phyloP scores from a whole-genome alignment of 306 rosid genomes.

The Malus fusca region DNA sequence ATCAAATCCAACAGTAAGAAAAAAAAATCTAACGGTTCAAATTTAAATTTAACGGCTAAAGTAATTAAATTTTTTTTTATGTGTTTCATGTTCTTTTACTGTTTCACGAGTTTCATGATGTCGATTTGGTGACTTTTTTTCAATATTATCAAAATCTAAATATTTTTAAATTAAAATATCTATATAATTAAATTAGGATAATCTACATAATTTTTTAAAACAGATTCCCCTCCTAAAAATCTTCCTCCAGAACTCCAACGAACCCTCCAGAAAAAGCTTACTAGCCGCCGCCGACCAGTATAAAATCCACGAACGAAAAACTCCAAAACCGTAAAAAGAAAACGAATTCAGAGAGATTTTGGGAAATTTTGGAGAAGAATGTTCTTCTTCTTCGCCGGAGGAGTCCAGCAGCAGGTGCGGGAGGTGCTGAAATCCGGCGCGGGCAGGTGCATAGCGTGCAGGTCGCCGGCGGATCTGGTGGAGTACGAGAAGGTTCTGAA shows the following conservation, averaged over 20 bases:
- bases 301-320: neutral
- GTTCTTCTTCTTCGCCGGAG: slow-evolving; percentile 85
- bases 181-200: too few relatives aligned
- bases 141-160: too few relatives aligned
- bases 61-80: too few relatives aligned
- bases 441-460: slow-evolving; percentile 56
- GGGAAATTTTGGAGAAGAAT: slow-evolving; percentile 1
- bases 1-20: too few relatives aligned
- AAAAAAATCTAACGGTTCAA: too few relatives aligned
- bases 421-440: slow-evolving; percentile 61
- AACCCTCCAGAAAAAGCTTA: neutral
- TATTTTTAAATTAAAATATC: too few relatives aligned
- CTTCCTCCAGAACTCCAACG: neutral
- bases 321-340: neutral
- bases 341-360: neutral
- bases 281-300: neutral
- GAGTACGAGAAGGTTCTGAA: slow-evolving; percentile 74
- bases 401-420: slow-evolving; percentile 63
- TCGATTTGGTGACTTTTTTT: too few relatives aligned
- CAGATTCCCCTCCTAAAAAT: neutral
- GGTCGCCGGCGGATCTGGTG: slow-evolving; percentile 57
- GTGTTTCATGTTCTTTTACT: too few relatives aligned
- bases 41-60: too few relatives aligned
- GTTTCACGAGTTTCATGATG: too few relatives aligned
- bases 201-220: too few relatives aligned